These are phyloP conservation scores for Magnaporthales sp. DNA, from an alignment of 2,329 filamentous ascomycete species.

Conservation along the genomic window DNA sequence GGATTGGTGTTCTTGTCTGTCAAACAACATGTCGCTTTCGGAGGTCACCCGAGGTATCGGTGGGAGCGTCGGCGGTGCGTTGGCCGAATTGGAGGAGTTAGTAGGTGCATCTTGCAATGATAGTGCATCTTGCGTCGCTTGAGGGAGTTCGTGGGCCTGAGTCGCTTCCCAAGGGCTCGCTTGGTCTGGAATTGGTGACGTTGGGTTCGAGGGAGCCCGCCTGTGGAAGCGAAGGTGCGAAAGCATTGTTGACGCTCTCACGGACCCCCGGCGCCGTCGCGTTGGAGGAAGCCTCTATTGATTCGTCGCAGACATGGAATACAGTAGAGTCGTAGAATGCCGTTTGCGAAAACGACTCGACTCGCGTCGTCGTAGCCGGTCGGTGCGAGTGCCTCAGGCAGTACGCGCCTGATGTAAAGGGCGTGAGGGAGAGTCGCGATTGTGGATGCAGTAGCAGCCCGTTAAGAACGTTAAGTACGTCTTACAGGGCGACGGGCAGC, in stretches of 20 bases:
- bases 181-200: constrained; percentile 42
- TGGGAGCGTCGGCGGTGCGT: constrained; percentile 38
- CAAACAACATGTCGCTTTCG: constrained; percentile 17
- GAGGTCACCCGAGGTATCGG: constrained; percentile 42
- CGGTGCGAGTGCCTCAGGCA: background rate
- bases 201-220: constrained; percentile 45
- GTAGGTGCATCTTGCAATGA: constrained; percentile 24
- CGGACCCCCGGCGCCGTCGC: background rate
- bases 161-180: constrained; percentile 27
- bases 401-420: background rate
- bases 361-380: background rate
- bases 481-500: background rate
- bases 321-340: background rate
- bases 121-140: constrained; percentile 29
- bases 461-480: background rate
- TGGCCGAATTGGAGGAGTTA: constrained; percentile 24
- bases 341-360: background rate
- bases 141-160: constrained; percentile 30
- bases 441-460: background rate
- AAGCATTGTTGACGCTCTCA: background rate
- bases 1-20: background rate
- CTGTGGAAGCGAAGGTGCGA: constrained; percentile 45
- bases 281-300: background rate
- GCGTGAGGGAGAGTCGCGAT: background rate
- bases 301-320: background rate